Percentiles rank a stretch among this genome's conserved stretches.
Evolutionary conservation across 495 filamentous ascomycete species (phyloP).

Genomic region (Penicillium roqueforti): DNA sequence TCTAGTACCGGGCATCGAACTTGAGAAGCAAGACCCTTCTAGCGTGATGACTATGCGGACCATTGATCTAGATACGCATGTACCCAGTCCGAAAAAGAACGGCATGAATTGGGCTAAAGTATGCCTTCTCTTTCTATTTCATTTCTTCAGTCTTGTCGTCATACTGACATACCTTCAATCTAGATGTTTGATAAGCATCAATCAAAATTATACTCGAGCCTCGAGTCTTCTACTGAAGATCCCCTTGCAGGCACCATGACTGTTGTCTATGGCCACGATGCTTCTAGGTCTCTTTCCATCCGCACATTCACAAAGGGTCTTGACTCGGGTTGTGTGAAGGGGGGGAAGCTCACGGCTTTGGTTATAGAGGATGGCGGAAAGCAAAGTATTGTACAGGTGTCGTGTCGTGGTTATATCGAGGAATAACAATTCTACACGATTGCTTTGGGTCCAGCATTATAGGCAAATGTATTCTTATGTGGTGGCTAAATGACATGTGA

Average conservation of each 20-base stretch:
- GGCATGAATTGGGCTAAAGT: constrained; percentile 67
- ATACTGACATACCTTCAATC: background rate
- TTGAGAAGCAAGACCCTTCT: constrained; percentile 72
- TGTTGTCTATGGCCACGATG: constrained; percentile 85
- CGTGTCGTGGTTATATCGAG: constrained; percentile 28
- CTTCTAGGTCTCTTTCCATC: constrained; percentile 62
- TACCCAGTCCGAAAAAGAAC: constrained; percentile 53
- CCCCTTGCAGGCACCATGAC: constrained; percentile 38
- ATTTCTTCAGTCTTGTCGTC: background rate
- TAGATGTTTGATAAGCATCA: constrained; percentile 59
- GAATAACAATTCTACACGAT: background rate
- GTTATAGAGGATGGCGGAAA: constrained; percentile 55
- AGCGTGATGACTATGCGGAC: constrained; percentile 90
- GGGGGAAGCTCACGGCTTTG: constrained; percentile 69
- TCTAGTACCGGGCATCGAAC: constrained; percentile 64
- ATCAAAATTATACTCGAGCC: constrained; percentile 27
- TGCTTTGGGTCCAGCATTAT: background rate
- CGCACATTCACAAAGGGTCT: constrained; percentile 74
- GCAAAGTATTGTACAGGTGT: constrained; percentile 35
- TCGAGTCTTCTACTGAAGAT: constrained; percentile 16
- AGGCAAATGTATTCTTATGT: background rate
- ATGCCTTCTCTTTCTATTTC: constrained; percentile 17
- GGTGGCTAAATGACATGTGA: background rate
- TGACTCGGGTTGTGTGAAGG: constrained; percentile 76
- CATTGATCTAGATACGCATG: constrained; percentile 57